phyloP scores from a whole-genome alignment of 768 basidiomycete genomes.

The Tylopilus felleus region DNA sequence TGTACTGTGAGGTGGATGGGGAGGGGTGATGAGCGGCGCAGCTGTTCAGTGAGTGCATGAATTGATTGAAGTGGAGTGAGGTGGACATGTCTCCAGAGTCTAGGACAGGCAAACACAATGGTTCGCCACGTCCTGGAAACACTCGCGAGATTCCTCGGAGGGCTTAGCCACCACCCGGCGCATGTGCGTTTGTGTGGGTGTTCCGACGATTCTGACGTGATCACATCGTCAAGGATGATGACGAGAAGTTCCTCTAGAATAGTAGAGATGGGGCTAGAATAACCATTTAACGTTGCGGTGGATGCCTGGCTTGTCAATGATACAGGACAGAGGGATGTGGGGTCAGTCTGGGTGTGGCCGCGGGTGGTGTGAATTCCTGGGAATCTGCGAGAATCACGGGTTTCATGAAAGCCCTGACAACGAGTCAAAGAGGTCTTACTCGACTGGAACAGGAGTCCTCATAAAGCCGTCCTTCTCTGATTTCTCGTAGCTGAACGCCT shows the following conservation, averaged over 20 bases:
- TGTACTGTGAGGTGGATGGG: constrained; percentile 14
- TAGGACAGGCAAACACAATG: constrained; percentile 15
- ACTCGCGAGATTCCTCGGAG: constrained; percentile 14
- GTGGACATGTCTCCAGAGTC: constrained; percentile 20
- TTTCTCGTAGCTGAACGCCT: background rate
- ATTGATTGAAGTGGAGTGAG: constrained; percentile 14
- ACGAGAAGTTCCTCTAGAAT: constrained; percentile 22
- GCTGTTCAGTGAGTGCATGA: constrained; percentile 11
- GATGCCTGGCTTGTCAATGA: background rate
- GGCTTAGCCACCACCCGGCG: background rate
- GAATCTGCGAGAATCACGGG: background rate
- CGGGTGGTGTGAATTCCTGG: background rate
- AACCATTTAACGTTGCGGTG: background rate
- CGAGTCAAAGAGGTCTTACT: constrained; percentile 2
- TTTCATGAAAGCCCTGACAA: background rate
- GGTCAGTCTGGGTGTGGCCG: background rate
- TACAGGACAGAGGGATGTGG: background rate
- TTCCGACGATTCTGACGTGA: constrained; percentile 9
- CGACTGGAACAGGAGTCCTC: background rate
- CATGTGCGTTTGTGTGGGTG: background rate
- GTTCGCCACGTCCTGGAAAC: constrained; percentile 17
- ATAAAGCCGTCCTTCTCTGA: background rate
- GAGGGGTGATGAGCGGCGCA: constrained; percentile 11
- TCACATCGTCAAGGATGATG: constrained; percentile 19
- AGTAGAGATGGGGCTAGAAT: constrained; percentile 3